Conservation (phyloP, 2,329 filamentous ascomycete species). For the Xylariales sp. region DNA sequence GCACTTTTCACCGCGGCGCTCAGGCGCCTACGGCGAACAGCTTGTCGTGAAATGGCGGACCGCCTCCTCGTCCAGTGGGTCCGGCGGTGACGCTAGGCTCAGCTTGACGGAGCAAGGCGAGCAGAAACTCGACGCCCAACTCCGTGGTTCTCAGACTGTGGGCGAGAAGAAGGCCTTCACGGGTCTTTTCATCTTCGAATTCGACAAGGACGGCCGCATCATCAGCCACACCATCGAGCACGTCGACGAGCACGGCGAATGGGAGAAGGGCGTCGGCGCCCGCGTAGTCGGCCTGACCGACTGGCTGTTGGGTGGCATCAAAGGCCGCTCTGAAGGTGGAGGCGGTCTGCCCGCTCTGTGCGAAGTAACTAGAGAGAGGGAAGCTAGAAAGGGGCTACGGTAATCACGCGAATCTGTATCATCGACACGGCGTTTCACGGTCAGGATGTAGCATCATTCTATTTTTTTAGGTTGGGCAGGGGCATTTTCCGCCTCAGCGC, state of each 20-base stretch:
- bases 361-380: constrained; percentile 31
- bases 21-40: constrained; percentile 77
- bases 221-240: constrained; percentile 93
- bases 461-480: background rate
- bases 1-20: constrained; percentile 59
- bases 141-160: constrained; percentile 56
- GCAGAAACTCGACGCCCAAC: constrained; percentile 52
- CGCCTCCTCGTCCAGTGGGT: constrained; percentile 53
- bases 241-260: constrained; percentile 83
- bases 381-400: constrained; percentile 29
- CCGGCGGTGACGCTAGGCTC: constrained; percentile 53
- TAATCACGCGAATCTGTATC: constrained; percentile 31
- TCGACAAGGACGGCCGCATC: constrained; percentile 87
- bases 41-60: constrained; percentile 93
- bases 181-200: constrained; percentile 94
- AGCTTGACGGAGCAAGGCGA: constrained; percentile 47
- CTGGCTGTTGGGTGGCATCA: constrained; percentile 87
- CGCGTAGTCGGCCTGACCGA: constrained; percentile 93
- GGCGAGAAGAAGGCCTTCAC: constrained; percentile 81
- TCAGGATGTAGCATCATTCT: constrained; percentile 28
- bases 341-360: constrained; percentile 44
- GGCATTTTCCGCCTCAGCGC: background rate
- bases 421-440: constrained; percentile 32
- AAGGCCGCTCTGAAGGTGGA: constrained; percentile 48
- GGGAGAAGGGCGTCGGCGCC: constrained; percentile 82